A percentile compares a stretch with the other conserved stretches of the same genome.
phyloP scores from a whole-genome alignment of 768 basidiomycete genomes.

The Lentinula aciculospora region DNA sequence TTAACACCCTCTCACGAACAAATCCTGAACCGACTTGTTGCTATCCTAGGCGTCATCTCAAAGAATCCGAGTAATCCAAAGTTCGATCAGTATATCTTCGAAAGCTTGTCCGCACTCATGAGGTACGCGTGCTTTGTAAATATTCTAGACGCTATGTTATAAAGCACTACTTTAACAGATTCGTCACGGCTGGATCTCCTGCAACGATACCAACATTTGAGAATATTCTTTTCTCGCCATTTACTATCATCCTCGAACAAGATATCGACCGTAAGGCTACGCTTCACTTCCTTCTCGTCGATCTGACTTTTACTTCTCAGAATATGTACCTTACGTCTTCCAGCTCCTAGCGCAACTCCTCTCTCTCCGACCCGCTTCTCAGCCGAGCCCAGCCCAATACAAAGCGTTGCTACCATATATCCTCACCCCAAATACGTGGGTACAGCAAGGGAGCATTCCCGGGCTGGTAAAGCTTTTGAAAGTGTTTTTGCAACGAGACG shows the following conservation, averaged over 20 bases:
- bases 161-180: constrained; percentile 36
- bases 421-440: constrained; percentile 83
- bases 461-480: constrained; percentile 86
- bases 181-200: constrained; percentile 70
- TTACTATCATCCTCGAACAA: constrained; percentile 82
- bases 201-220: constrained; percentile 73
- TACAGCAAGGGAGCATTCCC: constrained; percentile 91
- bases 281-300: background rate
- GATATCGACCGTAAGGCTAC: constrained; percentile 82
- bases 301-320: constrained; percentile 31
- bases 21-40: constrained; percentile 68
- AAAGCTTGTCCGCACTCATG: constrained; percentile 91
- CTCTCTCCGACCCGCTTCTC: constrained; percentile 20
- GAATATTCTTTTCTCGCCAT: constrained; percentile 74
- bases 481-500: constrained; percentile 75
- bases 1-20: constrained; percentile 63
- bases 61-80: constrained; percentile 97
- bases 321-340: constrained; percentile 97
- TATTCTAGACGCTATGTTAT: background rate
- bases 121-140: constrained; percentile 37
- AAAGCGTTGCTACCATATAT: constrained; percentile 75
- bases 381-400: constrained; percentile 67
- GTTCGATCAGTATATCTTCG: constrained; percentile 97
- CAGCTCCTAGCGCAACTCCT: constrained; percentile 90
- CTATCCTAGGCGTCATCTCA: constrained; percentile 81